Base-by-base conservation (phyloP, 345 rosid species). In the Eucalyptus erythrocorys region DNA sequence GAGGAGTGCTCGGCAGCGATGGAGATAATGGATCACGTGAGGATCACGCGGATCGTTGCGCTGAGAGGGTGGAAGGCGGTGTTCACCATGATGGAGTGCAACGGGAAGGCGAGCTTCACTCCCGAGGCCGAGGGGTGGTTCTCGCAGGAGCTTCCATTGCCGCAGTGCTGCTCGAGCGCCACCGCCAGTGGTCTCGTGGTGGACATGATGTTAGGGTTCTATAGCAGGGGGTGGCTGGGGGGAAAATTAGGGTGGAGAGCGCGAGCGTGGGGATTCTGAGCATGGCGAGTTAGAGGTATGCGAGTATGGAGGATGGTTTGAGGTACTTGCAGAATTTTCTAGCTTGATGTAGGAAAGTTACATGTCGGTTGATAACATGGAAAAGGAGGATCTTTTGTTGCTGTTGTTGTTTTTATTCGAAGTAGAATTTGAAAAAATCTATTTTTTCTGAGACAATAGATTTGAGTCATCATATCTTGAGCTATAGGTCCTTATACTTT, bases 271-370 rank as follows among this genome's bases (percentile, higher is more conserved):
- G 95, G 19, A 89, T 93, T 51, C 76, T 95, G 89, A 93, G 91
- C 24, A 34, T 48, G 17, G 87, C 86, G 5, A 90, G 89, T 68
- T 95, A 94, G 96, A 94, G 97, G 59, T 93, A 92, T 32, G 87
- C 91, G 76, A 90, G 86, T 26, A 85, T 95, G 57, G 96, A 91
- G 2, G 92, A 92, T 66, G 97, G 92, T 13, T 92, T 93, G 26
- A 87, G 93, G 87, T 92, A 93, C 88, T 88, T 93, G 94, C 94
- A 93, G 48, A 92, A 93, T 88, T 93, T 93, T 91, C 94, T 88
- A 0, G 53, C 24, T 43, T 34, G 82, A 71, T 34, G 81, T 5
- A 5, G 43, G 43, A 71, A 71, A 71, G 26, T 34, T 2, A 19
- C 5, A 71, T 1, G 45, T 71, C 13, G 13, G 81, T 71, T 37